These are phyloP conservation scores for Cryoendolithus antarcticus DNA, from an alignment of 2,329 filamentous ascomycete species.

Conservation along the genomic window DNA sequence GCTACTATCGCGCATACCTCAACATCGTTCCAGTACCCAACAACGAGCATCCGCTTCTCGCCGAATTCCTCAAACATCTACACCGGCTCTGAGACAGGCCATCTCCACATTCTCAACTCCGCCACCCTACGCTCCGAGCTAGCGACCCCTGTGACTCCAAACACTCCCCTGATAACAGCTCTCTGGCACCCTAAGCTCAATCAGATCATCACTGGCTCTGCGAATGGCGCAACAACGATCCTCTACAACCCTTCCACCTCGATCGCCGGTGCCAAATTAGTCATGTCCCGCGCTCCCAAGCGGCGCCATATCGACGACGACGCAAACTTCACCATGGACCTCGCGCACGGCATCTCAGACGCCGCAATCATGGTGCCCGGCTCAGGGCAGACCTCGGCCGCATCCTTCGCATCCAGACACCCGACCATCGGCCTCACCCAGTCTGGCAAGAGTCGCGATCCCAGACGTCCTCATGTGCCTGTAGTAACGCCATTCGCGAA, in stretches of 20 bases:
- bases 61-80: constrained; percentile 74
- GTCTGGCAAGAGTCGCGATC: constrained; percentile 66
- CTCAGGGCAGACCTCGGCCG: constrained; percentile 30
- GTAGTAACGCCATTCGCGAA: constrained; percentile 81
- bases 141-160: constrained; percentile 78
- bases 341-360: constrained; percentile 66
- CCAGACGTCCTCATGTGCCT: constrained; percentile 72
- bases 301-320: constrained; percentile 93
- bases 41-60: constrained; percentile 79
- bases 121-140: constrained; percentile 77
- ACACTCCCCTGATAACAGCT: constrained; percentile 68
- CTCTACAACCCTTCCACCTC: constrained; percentile 85
- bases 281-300: constrained; percentile 89
- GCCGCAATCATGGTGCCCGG: constrained; percentile 59
- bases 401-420: constrained; percentile 47
- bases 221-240: constrained; percentile 78
- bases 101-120: constrained; percentile 86
- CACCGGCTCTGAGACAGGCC: constrained; percentile 73
- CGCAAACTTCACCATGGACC: constrained; percentile 71
- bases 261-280: constrained; percentile 64
- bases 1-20: constrained; percentile 68
- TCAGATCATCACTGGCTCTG: constrained; percentile 88
- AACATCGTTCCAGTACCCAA: constrained; percentile 71
- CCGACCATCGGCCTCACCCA: constrained; percentile 64
- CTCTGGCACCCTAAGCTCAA: constrained; percentile 92